phyloP scores from a whole-genome alignment of 768 basidiomycete species.

The Xerocomus spinulosus region DNA sequence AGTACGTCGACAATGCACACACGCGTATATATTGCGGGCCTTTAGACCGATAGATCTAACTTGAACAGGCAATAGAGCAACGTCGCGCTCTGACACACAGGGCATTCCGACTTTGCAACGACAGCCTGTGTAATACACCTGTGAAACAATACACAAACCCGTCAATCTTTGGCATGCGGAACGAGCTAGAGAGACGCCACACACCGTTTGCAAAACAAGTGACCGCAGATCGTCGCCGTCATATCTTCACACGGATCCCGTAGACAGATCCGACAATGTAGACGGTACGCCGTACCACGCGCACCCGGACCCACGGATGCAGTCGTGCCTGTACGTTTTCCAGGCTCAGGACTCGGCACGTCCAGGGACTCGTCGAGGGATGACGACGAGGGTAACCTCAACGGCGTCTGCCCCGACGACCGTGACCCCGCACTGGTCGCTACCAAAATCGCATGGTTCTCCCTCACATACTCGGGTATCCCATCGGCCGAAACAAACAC shows the following conservation, averaged over 20 bases:
- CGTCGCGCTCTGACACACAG: slow-evolving; percentile 47
- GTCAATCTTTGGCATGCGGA: no score
- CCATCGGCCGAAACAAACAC: slow-evolving; percentile 29
- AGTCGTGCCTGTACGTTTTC: no score
- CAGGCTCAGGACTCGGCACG: neutral
- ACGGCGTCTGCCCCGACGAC: slow-evolving; percentile 14
- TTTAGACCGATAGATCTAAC: slow-evolving; percentile 37
- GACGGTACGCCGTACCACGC: slow-evolving; percentile 6
- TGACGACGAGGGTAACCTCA: slow-evolving; percentile 22
- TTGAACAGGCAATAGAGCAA: slow-evolving; percentile 53
- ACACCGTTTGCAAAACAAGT: slow-evolving; percentile 56
- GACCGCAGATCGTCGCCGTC: slow-evolving; percentile 60
- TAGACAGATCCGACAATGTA: slow-evolving; percentile 51
- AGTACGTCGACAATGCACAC: no score
- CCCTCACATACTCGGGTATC: slow-evolving; percentile 29
- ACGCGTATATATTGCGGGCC: no score
- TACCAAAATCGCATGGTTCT: slow-evolving; percentile 29
- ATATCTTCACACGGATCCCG: slow-evolving; percentile 47
- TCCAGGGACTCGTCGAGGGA: slow-evolving; percentile 20
- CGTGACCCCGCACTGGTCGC: slow-evolving; percentile 27
- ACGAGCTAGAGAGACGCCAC: slow-evolving; percentile 8
- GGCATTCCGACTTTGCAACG: slow-evolving; percentile 44
- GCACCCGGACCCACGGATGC: no score
- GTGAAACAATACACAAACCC: neutral
- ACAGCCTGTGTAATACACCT: slow-evolving; percentile 55